These are phyloP conservation scores for Arbutus unedo DNA, from an alignment of 148 eudicot genomes.

Conservation along the genomic window DNA sequence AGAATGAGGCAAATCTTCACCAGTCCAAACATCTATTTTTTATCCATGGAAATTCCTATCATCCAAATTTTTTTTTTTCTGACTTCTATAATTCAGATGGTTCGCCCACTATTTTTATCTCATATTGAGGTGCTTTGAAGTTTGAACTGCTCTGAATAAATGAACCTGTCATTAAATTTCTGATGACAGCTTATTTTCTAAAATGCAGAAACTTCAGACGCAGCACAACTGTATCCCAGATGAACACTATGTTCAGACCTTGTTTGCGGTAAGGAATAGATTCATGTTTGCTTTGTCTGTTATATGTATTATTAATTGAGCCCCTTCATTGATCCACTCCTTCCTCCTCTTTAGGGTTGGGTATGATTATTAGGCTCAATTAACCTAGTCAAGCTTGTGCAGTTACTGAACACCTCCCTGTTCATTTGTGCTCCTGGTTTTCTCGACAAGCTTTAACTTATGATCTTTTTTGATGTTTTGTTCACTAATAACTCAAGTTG, in stretches of 20 bases:
- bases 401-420: background rate
- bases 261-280: constrained; percentile 70
- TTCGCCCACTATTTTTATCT: background rate
- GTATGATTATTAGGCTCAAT: background rate
- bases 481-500: background rate
- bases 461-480: background rate
- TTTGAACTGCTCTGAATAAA: background rate
- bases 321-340: background rate
- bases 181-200: background rate
- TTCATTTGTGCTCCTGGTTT: background rate
- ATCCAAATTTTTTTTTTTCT: background rate
- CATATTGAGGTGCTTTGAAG: background rate
- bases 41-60: background rate
- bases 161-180: background rate
- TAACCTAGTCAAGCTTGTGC: background rate
- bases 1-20: background rate
- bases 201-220: constrained; percentile 85
- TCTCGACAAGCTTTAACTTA: background rate
- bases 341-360: background rate
- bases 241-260: constrained; percentile 95
- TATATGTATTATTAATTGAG: background rate
- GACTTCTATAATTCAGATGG: background rate
- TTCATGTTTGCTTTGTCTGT: background rate
- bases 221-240: constrained; percentile 98
- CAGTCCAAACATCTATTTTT: background rate